A percentile compares a stretch with the other conserved stretches of the same genome.
phyloP scores from a whole-genome alignment of 495 filamentous ascomycete species.

The Neurospora sp. region DNA sequence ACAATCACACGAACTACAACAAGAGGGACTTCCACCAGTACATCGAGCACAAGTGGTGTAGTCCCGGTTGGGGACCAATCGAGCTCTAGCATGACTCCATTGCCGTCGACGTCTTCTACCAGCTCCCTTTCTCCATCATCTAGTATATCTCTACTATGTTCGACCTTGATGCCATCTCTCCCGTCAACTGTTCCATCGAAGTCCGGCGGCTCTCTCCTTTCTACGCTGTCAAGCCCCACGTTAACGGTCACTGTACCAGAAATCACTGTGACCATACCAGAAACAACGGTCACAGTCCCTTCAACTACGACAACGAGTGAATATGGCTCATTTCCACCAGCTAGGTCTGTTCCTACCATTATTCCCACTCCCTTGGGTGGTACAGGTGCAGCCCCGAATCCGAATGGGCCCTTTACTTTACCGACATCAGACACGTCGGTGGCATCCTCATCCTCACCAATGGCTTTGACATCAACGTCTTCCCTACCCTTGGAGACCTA shows the following conservation, averaged over 20 bases:
- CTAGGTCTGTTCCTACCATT: neutral
- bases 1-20: conserved; percentile 4
- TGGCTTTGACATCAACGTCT: neutral
- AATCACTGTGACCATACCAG: neutral
- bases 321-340: neutral
- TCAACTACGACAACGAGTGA: neutral
- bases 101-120: neutral
- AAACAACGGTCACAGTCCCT: neutral
- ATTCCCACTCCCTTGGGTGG: neutral
- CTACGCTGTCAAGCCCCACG: neutral
- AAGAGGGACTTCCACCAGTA: neutral
- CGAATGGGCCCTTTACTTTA: neutral
- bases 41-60: neutral
- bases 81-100: neutral
- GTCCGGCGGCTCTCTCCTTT: neutral
- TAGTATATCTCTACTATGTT: neutral
- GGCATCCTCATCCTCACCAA: neutral
- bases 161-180: neutral
- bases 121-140: neutral
- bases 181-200: neutral
- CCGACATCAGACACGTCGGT: neutral
- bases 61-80: neutral
- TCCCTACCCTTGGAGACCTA: neutral
- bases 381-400: neutral
- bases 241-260: neutral